phyloP scores from a whole-genome alignment of 2,329 filamentous ascomycete genomes.

The Pseudovirgaria hyperparasitica region DNA sequence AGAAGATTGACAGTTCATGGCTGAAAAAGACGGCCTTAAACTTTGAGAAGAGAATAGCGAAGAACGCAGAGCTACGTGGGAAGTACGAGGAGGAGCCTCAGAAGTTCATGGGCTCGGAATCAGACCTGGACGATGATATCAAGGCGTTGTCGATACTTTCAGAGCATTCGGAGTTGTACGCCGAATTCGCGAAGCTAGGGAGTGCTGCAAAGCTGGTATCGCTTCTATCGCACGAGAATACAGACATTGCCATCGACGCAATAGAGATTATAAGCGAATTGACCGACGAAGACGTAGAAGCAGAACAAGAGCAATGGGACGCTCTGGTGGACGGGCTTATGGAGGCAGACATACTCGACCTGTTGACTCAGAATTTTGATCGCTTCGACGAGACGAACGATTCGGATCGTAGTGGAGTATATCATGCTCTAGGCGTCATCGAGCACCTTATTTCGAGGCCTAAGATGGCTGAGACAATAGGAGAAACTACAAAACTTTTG shows the following conservation, averaged over 20 bases:
- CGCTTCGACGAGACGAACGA: constrained; percentile 63
- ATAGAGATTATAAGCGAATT: constrained; percentile 84
- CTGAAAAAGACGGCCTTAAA: constrained; percentile 66
- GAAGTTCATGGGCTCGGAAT: constrained; percentile 76
- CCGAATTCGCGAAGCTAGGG: constrained; percentile 64
- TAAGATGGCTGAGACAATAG: constrained; percentile 58
- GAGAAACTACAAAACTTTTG: constrained; percentile 53
- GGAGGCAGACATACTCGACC: constrained; percentile 55
- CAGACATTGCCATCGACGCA: constrained; percentile 85
- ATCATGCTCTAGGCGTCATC: constrained; percentile 67
- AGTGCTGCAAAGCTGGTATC: constrained; percentile 63
- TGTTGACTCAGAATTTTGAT: constrained; percentile 65
- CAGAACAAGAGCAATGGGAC: constrained; percentile 70
- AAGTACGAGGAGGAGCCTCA: constrained; percentile 69
- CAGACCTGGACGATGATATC: constrained; percentile 78
- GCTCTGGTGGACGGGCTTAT: constrained; percentile 51
- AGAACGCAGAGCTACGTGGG: constrained; percentile 79
- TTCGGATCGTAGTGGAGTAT: constrained; percentile 71
- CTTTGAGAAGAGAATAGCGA: constrained; percentile 83
- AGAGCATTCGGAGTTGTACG: constrained; percentile 74
- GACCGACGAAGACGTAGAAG: constrained; percentile 83
- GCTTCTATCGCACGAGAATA: constrained; percentile 86
- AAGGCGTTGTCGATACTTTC: constrained; percentile 76
- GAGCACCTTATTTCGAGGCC: constrained; percentile 73
- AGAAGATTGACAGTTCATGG: constrained; percentile 77